Percentiles rank a stretch among this genome's conserved stretches.
Conservation (phyloP, 148 eudicot species). For the Diospyros kaki region DNA sequence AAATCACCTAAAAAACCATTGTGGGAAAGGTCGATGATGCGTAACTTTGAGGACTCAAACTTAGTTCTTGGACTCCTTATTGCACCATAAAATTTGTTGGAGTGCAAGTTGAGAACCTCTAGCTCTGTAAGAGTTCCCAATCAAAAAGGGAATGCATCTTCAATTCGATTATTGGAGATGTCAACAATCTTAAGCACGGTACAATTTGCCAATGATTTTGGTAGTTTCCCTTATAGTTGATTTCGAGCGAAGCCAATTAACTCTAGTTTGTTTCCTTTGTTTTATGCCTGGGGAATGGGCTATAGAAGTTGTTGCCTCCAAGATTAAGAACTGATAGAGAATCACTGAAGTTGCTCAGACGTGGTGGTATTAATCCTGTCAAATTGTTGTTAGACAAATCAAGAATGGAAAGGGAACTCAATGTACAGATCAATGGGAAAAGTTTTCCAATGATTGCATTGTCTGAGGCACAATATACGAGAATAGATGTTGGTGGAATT, state of each 20-base stretch:
- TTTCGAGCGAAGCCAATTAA: slow-evolving; percentile 16
- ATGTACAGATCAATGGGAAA: slow-evolving; percentile 19
- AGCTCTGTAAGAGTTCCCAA: slow-evolving; percentile 32
- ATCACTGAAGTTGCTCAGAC: slow-evolving; percentile 7
- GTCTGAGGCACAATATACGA: slow-evolving; percentile 6
- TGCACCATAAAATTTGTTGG: slow-evolving; percentile 34
- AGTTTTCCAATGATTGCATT: slow-evolving; percentile 27
- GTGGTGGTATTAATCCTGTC: slow-evolving; percentile 17
- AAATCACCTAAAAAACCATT: slow-evolving; percentile 31
- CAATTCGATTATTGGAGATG: slow-evolving; percentile 30
- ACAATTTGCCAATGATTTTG: slow-evolving; percentile 22
- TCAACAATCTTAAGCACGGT: slow-evolving; percentile 29
- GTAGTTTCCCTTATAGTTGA: slow-evolving; percentile 10
- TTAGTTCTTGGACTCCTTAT: neutral
- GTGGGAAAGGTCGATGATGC: slow-evolving; percentile 36
- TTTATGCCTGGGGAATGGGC: slow-evolving; percentile 16
- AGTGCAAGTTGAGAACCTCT: slow-evolving; percentile 30
- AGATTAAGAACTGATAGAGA: slow-evolving; percentile 11
- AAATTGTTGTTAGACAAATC: slow-evolving; percentile 24
- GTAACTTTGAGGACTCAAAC: slow-evolving; percentile 20
- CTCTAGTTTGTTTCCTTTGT: slow-evolving; percentile 6
- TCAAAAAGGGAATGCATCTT: slow-evolving; percentile 47
- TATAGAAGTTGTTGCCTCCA: slow-evolving; percentile 12
- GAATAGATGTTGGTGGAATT: slow-evolving; percentile 13
- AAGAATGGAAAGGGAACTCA: slow-evolving; percentile 11